Evolutionary conservation across 2,329 filamentous ascomycete species (phyloP), one percentile per base, ranked within the genome.

Genomic region (Alternaria ethzedia): DNA sequence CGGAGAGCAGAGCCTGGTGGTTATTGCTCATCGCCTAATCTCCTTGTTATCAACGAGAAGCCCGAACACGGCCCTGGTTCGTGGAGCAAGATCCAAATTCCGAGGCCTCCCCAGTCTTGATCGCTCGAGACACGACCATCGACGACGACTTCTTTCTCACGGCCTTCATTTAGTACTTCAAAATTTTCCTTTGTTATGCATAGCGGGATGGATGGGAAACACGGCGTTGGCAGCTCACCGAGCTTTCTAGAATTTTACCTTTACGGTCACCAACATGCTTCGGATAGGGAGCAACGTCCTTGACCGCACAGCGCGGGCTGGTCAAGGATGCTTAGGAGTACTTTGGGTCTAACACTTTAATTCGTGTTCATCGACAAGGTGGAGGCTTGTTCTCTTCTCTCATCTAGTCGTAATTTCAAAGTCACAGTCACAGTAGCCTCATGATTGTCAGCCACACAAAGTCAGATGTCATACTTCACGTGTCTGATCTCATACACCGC

Each of bases 1-100:
- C 79, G 85, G 23, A 79, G 74, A 4, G 86, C 84, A 1, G 79
- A 81, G 51, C 84, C 83, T 25, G 86, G 86, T 26, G 81, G 86
- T 62, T 88, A 86, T 72, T 89, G 88, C 72, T 86, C 85, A 8
- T 82, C 84, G 4, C 79, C 85, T 26, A 84, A 85, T 69, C 80
- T 89, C 74, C 82, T 84, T n/a, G 80, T 85, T 6, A 77, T 85
- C 57, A 80, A 80, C 49, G 78, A 80, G 59, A 70, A 71, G 26
- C 72, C 72, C 3, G 69, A 69, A 43, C 69, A 79, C 54, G 77
- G 75, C 21, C 59, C 75, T 44, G 69, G 72, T 23, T 71, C 74
- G 30, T 81, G 79, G 79, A 69, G 71, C 41, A 75, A 72, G 43
- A 75, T 80, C n/a, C 44, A 54, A 3, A 43, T 71, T 7, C 78